Evolutionary conservation across 192 early-diverging fungal genomes (phyloP).

Genomic region (Entomortierella chlamydospora): DNA sequence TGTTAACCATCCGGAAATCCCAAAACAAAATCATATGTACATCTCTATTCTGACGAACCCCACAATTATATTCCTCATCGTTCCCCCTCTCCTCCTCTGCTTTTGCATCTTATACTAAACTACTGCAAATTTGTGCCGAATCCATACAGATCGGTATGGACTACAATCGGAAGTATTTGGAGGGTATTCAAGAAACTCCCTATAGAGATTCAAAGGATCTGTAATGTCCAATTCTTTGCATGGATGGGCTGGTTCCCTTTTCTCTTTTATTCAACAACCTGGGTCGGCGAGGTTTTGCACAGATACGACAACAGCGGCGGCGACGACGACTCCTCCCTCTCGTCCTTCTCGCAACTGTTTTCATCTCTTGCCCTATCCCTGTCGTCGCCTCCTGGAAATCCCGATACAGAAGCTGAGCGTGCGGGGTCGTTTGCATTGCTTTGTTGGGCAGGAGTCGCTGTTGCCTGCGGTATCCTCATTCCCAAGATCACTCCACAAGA

Average conservation of each 20-base stretch:
- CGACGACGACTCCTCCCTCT: conserved; percentile 1
- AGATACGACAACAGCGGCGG: conserved; percentile 31
- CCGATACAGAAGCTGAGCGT: conserved; percentile 67
- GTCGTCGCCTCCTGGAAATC: conserved; percentile 22
- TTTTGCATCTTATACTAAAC: background rate
- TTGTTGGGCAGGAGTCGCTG: conserved; percentile 78
- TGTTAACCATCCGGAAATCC: background rate
- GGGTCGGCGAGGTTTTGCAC: conserved; percentile 70
- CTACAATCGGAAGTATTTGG: conserved; percentile 63
- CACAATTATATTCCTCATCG: too few relatives aligned
- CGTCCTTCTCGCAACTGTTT: too few relatives aligned
- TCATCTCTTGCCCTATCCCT: background rate
- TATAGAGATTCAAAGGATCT: conserved; percentile 76
- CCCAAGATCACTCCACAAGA: conserved; percentile 61
- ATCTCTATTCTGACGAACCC: too few relatives aligned
- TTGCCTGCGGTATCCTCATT: conserved; percentile 69
- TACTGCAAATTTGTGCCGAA: background rate
- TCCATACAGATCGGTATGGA: conserved; percentile 53
- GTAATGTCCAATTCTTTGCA: conserved; percentile 91
- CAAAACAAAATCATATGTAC: too few relatives aligned
- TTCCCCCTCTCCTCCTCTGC: too few relatives aligned
- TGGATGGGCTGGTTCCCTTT: conserved; percentile 99
- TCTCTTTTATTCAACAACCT: conserved; percentile 87
- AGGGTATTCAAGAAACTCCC: conserved; percentile 75
- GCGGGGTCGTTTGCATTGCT: conserved; percentile 91